These are phyloP conservation scores for Candida incommunis DNA, from an alignment of 805 yeast species.

Conservation along the genomic window DNA sequence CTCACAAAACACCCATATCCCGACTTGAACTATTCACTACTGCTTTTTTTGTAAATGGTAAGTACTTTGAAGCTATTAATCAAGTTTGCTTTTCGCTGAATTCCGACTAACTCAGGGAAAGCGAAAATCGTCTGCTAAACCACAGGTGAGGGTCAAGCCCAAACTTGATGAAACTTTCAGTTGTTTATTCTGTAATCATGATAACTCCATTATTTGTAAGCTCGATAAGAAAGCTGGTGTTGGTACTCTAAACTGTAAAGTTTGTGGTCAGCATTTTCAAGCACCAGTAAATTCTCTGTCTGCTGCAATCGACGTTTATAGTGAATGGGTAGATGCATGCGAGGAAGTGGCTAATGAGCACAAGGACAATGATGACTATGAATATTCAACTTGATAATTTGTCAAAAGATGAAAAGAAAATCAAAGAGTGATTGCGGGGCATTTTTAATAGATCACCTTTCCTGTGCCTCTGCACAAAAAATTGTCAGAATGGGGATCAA, in stretches of 20 bases:
- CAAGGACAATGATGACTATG: conserved; percentile 12
- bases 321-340: conserved; percentile 97
- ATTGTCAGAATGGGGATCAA: too few species aligned
- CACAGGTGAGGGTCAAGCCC: conserved; percentile 64
- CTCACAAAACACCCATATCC: too few species aligned
- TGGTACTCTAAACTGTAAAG: conserved; percentile 77
- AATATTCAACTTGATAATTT: conserved; percentile 6
- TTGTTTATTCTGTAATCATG: conserved; percentile 92
- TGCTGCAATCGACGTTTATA: conserved; percentile 88
- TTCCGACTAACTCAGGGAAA: conserved; percentile 54
- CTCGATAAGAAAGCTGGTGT: conserved; percentile 75
- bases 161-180: conserved; percentile 71
- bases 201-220: conserved; percentile 75
- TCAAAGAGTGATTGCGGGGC: too few species aligned
- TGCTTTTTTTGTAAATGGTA: too few species aligned
- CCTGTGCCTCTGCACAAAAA: too few species aligned
- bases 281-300: conserved; percentile 62
- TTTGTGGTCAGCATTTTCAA: conserved; percentile 90
- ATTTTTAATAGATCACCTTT: conserved; percentile 2
- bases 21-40: too few species aligned
- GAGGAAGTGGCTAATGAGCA: conserved; percentile 69
- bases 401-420: conserved; percentile 10
- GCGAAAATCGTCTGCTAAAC: conserved; percentile 71
- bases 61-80: not conserved
- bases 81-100: too few species aligned